phyloP scores from a whole-genome alignment of 2,329 filamentous ascomycete genomes.

The Paecilomyces fulvus region DNA sequence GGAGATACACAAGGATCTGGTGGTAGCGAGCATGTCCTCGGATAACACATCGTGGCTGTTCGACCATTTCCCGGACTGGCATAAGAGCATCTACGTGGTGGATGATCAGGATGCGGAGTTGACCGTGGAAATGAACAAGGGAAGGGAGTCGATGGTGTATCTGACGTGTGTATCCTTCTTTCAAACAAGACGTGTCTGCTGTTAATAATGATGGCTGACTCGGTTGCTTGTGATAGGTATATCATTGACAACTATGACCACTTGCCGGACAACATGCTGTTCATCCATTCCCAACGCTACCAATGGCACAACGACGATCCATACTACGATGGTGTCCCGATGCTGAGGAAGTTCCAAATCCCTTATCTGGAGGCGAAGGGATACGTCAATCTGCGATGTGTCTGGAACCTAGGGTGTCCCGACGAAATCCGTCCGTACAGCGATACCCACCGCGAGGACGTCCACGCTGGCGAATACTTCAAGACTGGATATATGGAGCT shows the following conservation, averaged over 20 bases:
- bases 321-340: slow-evolving; percentile 42
- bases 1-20: slow-evolving; percentile 20
- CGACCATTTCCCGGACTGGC: slow-evolving; percentile 38
- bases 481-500: slow-evolving; percentile 42
- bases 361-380: slow-evolving; percentile 42
- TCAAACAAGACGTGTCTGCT: neutral
- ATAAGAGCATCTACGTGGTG: slow-evolving; percentile 48
- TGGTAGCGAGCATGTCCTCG: slow-evolving; percentile 31
- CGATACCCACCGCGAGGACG: slow-evolving; percentile 33
- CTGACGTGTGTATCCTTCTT: slow-evolving; percentile 25
- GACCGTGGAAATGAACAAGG: slow-evolving; percentile 40
- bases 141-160: slow-evolving; percentile 37
- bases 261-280: slow-evolving; percentile 33
- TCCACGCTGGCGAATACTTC: slow-evolving; percentile 43
- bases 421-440: slow-evolving; percentile 41
- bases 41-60: slow-evolving; percentile 34
- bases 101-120: slow-evolving; percentile 41
- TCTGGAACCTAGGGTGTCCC: slow-evolving; percentile 46
- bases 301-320: slow-evolving; percentile 46
- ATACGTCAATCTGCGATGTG: slow-evolving; percentile 48
- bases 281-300: slow-evolving; percentile 32
- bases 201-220: slow-evolving; percentile 2
- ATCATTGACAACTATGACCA: slow-evolving; percentile 36
- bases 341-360: slow-evolving; percentile 42
- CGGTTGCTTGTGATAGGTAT: slow-evolving; percentile 19